Evolutionary conservation across 176 grass and related monocot species (phyloP).

Genomic region (Melocanna baccifera): DNA sequence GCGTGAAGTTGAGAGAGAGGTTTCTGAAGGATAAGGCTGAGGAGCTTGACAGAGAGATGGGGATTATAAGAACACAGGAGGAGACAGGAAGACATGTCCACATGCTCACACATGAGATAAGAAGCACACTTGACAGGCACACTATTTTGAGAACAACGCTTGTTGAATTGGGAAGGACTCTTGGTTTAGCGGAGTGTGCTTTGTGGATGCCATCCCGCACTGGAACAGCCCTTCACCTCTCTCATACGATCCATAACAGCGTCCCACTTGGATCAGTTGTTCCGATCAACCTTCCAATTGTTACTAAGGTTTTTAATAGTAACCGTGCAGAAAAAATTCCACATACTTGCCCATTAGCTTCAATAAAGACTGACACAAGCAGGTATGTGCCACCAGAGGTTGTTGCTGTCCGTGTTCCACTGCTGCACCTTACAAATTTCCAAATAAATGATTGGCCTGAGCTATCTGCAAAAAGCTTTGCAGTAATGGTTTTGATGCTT

Average conservation of each 20-base stretch:
- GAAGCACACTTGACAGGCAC: conserved; percentile 81
- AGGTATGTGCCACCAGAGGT: conserved; percentile 74
- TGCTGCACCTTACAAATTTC: conserved; percentile 84
- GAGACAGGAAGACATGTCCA: conserved; percentile 78
- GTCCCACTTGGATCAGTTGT: conserved; percentile 38
- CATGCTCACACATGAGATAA: conserved; percentile 93
- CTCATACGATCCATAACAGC: conserved; percentile 55
- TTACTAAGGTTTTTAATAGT: conserved; percentile 59
- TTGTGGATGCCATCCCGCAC: conserved; percentile 78
- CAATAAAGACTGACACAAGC: conserved; percentile 35
- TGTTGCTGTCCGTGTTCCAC: conserved; percentile 67
- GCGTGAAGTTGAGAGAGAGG: conserved; percentile 67
- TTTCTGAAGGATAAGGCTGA: conserved; percentile 75
- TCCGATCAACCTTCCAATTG: conserved; percentile 54
- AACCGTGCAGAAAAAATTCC: conserved; percentile 48
- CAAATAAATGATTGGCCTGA: conserved; percentile 78
- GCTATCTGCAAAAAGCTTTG: conserved; percentile 69
- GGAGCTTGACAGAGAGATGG: conserved; percentile 83
- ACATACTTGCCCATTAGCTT: conserved; percentile 55
- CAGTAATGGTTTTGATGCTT: conserved; percentile 84
- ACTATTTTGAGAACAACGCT: conserved; percentile 85
- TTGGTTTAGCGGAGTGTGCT: conserved; percentile 71
- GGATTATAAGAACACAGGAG: conserved; percentile 67
- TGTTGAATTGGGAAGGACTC: conserved; percentile 67
- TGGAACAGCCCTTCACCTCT: conserved; percentile 60